Percentiles rank a stretch among this genome's conserved stretches.
Evolutionary conservation across 176 grass and related monocot species (phyloP).

Genomic region (Areca catechu): DNA sequence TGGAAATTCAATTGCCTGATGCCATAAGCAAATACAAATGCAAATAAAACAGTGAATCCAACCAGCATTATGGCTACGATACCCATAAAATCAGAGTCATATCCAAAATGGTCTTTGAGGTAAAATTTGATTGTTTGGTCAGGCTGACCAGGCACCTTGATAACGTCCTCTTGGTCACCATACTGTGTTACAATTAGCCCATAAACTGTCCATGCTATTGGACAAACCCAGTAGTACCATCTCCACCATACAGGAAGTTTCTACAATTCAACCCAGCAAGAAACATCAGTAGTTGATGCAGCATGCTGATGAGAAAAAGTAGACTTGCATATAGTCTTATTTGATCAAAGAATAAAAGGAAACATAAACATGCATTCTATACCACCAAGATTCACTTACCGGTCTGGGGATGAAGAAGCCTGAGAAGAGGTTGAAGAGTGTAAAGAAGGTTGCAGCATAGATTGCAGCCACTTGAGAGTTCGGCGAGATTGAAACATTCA

Average conservation of each 20-base stretch:
- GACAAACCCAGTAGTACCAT: constrained; percentile 75
- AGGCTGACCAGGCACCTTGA: constrained; percentile 32
- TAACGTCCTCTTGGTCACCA: constrained; percentile 42
- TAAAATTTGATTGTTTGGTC: constrained; percentile 30
- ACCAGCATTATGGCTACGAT: constrained; percentile 51
- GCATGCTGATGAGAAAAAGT: too few relatives aligned
- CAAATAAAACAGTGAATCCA: constrained; percentile 55
- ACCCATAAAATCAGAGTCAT: constrained; percentile 45
- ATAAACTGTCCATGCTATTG: constrained; percentile 69
- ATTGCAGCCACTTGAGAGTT: constrained; percentile 52
- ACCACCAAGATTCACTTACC: constrained; percentile 22
- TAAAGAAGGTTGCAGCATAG: constrained; percentile 43
- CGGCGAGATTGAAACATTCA: constrained; percentile 47
- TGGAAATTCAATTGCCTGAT: constrained; percentile 72
- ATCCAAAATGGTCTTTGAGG: constrained; percentile 54
- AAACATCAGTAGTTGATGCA: neutral
- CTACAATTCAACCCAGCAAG: constrained; percentile 13
- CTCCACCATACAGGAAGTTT: constrained; percentile 77
- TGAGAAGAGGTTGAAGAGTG: constrained; percentile 65
- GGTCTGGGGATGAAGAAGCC: constrained; percentile 57
- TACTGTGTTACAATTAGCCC: constrained; percentile 71
- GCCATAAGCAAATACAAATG: constrained; percentile 63
- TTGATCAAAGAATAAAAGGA: too few relatives aligned
- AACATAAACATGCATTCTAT: too few relatives aligned
- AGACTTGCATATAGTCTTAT: too few relatives aligned